phyloP scores from a whole-genome alignment of 1,284 basidiomycete genomes.

The Vanrija sp. region DNA sequence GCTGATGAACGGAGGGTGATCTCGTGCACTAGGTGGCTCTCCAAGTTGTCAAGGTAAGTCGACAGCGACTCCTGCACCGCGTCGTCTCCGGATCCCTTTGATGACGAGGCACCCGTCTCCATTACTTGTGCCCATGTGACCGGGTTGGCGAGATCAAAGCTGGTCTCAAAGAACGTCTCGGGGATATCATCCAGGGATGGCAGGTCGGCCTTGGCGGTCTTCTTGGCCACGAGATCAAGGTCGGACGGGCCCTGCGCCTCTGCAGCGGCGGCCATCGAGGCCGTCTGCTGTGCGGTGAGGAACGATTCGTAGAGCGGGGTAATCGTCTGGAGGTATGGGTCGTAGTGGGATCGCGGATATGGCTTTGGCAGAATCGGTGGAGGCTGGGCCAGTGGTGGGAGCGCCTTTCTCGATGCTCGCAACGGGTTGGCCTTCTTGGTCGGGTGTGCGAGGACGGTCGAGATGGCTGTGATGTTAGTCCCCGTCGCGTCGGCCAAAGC shows the following conservation, averaged over 20 bases:
- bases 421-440: constrained; percentile 77
- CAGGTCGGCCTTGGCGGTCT: constrained; percentile 40
- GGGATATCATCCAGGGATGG: constrained; percentile 74
- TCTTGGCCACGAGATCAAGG: constrained; percentile 11
- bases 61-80: constrained; percentile 86
- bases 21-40: constrained; percentile 90
- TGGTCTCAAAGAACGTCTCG: constrained; percentile 67
- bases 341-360: constrained; percentile 59
- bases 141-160: constrained; percentile 84
- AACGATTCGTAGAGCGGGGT: constrained; percentile 67
- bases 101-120: constrained; percentile 16
- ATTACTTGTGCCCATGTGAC: constrained; percentile 74
- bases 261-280: constrained; percentile 17
- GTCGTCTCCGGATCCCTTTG: constrained; percentile 52
- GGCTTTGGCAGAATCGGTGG: constrained; percentile 63
- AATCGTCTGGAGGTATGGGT: constrained; percentile 70
- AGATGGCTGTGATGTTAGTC: constrained; percentile 54
- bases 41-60: constrained; percentile 88
- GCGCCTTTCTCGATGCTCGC: constrained; percentile 67
- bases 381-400: constrained; percentile 64
- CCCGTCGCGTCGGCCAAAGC: background rate
- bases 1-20: constrained; percentile 85
- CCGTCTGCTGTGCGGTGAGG: constrained; percentile 27
- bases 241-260: constrained; percentile 8
- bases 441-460: constrained; percentile 77